Evolutionary conservation across 176 grass and related monocot genomes (phyloP), one percentile per base, ranked within the genome.

Genomic region (Cocos nucifera): DNA sequence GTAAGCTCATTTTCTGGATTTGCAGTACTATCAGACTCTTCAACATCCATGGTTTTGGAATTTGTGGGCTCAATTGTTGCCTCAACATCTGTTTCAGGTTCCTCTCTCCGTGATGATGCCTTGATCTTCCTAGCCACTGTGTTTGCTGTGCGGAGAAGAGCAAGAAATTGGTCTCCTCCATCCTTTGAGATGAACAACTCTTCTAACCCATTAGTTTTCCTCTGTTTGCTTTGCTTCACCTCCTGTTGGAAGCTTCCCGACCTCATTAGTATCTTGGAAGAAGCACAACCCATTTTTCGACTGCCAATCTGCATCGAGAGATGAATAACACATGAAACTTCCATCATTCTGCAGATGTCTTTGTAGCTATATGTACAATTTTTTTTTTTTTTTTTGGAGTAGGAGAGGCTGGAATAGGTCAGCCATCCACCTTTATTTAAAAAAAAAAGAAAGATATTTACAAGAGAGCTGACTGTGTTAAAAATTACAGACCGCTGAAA

Each of bases 271-370:
- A 71, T 54, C 69, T 88, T 92, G 50, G 92, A 91, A 53, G 83
- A 83, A 17, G 88, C 65, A 21, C 92, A 97, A 53, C 92, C 92
- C 87, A 89, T 95, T 62, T 81, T 25, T 66, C 49, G 17, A 22
- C 10, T 17, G 58, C 21, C 19, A 54, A 65, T 28, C 67, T 72
- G 61, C 30, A 52, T 18, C 9, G 1, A 44, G 35, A 44, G 10
- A 44, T 12, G 9, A 44, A 44, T 2, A 44, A 8, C 9, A 12
- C 10, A 44, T 14, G 35, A 44, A 12, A 44, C 35, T 44, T 44
- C 35, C 35, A 44, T 44, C 35, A 44, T 12, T 44, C 35, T 44
- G 10, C 35, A 44, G 35, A 44, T 44, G 10, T 44, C 6, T 12
- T 12, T 12, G 10, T 14, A 12, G 35, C 10, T 44, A 44, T 12